Base-by-base conservation (phyloP, 2,329 filamentous ascomycete species). In the Penicillium corylophilum region DNA sequence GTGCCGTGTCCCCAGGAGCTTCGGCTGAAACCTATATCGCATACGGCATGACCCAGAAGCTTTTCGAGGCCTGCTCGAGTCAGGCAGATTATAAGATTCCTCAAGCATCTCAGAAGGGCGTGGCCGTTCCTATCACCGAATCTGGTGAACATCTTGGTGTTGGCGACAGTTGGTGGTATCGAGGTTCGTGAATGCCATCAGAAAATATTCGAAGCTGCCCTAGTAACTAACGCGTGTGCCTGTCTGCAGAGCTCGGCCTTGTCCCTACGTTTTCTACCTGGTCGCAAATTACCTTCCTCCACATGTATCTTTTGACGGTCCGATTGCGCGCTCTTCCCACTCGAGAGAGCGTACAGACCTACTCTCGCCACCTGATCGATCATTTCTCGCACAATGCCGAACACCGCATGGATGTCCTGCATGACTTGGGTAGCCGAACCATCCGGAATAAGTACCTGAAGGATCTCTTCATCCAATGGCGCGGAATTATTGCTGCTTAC, bases 271-370 rank as follows among this genome's bases (percentile, higher is more conserved):
- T 99, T 73, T 92, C 87, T 68, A 93, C 89, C 50, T 99, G 94
- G 94, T 89, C 91, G 18, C 92, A 97, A 73, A 87, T 97, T 40
- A 94, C 92, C 31, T 95, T 96, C 80, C 82, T 99, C 52, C 93
- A 99, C 78, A 88, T 99, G 82, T 97, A 96, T 78, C 82, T 96
- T 52, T 74, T 97, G 53, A 88, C 89, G 49, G 88, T 89, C 42
- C 88, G 92, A 50, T 78, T 96, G 63, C 88, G 94, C 59, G 86
- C 86, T 71, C 83, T 96, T 62, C 86, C 71, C 15, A 67, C 89
- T 20, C 77, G 79, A 48, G 82, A 86, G 20, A 79, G 82, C 60
- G 85, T 88, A 61, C 81, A 83, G 54, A 82, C 84, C 51, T 96
- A 91, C 85, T 90, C 95, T 71, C 88, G 91, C 66, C 89, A 96